A percentile compares a stretch with the other conserved stretches of the same genome.
These are phyloP conservation scores for Thelephora aurantiotincta DNA, from an alignment of 768 basidiomycete genomes.

Conservation along the genomic window DNA sequence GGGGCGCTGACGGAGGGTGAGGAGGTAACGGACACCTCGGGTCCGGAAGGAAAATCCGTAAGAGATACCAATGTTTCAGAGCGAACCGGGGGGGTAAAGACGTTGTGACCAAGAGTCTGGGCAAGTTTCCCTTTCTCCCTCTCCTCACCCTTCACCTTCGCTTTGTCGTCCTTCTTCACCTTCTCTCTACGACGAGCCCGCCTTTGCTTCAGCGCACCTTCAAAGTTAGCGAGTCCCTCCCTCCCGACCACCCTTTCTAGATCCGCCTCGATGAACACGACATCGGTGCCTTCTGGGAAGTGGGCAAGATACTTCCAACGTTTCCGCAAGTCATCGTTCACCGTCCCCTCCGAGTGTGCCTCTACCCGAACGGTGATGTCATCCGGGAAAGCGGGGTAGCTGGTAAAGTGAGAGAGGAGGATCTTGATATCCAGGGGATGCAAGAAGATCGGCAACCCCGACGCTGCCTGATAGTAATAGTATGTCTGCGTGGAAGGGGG, in stretches of 20 bases:
- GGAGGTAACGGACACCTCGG: slow-evolving; percentile 6
- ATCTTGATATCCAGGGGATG: slow-evolving; percentile 95
- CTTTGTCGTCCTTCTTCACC: slow-evolving; percentile 75
- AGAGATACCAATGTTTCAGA: too few species aligned
- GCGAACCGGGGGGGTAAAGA: too few species aligned
- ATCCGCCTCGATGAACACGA: slow-evolving; percentile 87
- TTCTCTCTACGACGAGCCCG: slow-evolving; percentile 66
- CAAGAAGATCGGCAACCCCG: slow-evolving; percentile 82
- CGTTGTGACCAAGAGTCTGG: slow-evolving; percentile 9
- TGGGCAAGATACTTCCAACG: slow-evolving; percentile 94
- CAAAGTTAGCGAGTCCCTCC: slow-evolving; percentile 71
- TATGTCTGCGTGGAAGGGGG: slow-evolving; percentile 83
- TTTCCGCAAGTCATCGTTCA: slow-evolving; percentile 88
- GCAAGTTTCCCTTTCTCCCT: slow-evolving; percentile 31
- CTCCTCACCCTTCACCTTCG: slow-evolving; percentile 66
- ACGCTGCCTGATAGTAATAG: slow-evolving; percentile 91
- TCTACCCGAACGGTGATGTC: slow-evolving; percentile 72
- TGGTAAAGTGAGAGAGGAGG: slow-evolving; percentile 68
- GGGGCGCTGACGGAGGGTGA: slow-evolving; percentile 16
- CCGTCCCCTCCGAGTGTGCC: slow-evolving; percentile 56
- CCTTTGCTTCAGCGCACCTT: slow-evolving; percentile 66
- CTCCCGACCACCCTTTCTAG: slow-evolving; percentile 62
- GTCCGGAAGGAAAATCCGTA: background rate
- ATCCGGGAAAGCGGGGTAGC: slow-evolving; percentile 76
- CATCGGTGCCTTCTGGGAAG: slow-evolving; percentile 82